Evolutionary conservation across 805 yeast species (phyloP).

Genomic region (Kuraishia hungarica): DNA sequence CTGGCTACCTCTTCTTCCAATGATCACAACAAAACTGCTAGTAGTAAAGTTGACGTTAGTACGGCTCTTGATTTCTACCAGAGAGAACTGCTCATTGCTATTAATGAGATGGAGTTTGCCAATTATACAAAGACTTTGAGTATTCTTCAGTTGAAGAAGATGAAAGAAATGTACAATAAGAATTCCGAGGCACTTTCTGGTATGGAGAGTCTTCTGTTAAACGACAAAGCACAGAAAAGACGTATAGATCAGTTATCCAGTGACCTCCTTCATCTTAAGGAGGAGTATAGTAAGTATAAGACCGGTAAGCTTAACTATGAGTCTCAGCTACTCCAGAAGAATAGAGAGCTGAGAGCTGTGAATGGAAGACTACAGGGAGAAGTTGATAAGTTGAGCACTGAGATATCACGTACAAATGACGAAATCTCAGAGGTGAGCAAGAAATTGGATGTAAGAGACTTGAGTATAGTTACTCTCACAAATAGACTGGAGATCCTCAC

Average conservation of each 20-base stretch:
- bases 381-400: background rate
- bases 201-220: background rate
- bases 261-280: background rate
- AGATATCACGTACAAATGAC: background rate
- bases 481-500: background rate
- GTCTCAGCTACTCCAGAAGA: background rate
- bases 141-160: background rate
- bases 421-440: background rate
- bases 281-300: background rate
- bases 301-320: background rate
- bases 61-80: conserved; percentile 33
- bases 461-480: background rate
- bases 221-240: background rate
- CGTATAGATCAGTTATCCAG: too few relatives aligned
- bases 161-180: background rate
- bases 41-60: background rate
- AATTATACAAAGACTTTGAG: conserved; percentile 40
- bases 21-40: background rate
- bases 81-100: conserved; percentile 46
- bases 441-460: background rate
- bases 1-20: background rate
- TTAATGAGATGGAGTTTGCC: conserved; percentile 56
- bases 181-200: background rate
- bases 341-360: background rate
- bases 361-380: background rate